These are phyloP conservation scores for Termitomyces sp. DNA, from an alignment of 1,284 basidiomycete genomes.

Conservation along the genomic window DNA sequence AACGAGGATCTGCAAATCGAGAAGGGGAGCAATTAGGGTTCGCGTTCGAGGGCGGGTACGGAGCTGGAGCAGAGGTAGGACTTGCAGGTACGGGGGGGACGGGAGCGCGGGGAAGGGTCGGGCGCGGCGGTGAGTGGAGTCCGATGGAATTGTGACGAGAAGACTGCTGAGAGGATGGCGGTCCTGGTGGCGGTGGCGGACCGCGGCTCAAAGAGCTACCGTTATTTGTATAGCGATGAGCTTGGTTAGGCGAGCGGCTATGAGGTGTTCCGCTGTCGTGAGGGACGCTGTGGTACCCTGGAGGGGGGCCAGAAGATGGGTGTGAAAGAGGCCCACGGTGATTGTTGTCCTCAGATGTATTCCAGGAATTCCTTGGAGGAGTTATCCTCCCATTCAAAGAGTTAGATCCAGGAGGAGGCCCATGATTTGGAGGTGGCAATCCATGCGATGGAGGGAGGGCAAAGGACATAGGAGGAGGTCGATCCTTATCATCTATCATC, in stretches of 20 bases:
- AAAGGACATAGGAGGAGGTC: conserved; percentile 42
- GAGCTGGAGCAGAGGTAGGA: conserved; percentile 13
- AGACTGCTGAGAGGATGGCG: conserved; percentile 12
- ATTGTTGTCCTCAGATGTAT: conserved; percentile 25
- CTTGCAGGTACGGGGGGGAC: conserved; percentile 18
- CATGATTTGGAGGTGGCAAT: conserved; percentile 20
- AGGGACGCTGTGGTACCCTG: conserved; percentile 20
- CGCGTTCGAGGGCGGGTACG: conserved; percentile 8
- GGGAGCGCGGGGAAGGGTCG: conserved; percentile 17
- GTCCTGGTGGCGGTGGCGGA: conserved; percentile 14
- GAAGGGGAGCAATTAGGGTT: conserved; percentile 23
- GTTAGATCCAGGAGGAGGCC: conserved; percentile 8
- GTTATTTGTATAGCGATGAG: conserved; percentile 25
- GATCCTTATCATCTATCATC: conserved; percentile 34
- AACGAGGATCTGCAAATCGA: conserved; percentile 20
- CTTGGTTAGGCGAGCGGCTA: conserved; percentile 27
- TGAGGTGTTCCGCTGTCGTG: conserved; percentile 17
- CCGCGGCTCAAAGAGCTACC: conserved; percentile 16
- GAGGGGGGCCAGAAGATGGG: conserved; percentile 19
- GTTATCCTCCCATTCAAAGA: conserved; percentile 21
- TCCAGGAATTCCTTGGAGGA: conserved; percentile 29
- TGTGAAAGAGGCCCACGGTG: conserved; percentile 25
- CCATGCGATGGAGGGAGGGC: conserved; percentile 43
- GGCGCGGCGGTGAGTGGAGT: conserved; percentile 22
- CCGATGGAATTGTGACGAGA: conserved; percentile 22